Percentiles rank a stretch among this genome's conserved stretches.
Conservation (phyloP, 2,329 filamentous ascomycete species). For the Apiospora pterosperma region DNA sequence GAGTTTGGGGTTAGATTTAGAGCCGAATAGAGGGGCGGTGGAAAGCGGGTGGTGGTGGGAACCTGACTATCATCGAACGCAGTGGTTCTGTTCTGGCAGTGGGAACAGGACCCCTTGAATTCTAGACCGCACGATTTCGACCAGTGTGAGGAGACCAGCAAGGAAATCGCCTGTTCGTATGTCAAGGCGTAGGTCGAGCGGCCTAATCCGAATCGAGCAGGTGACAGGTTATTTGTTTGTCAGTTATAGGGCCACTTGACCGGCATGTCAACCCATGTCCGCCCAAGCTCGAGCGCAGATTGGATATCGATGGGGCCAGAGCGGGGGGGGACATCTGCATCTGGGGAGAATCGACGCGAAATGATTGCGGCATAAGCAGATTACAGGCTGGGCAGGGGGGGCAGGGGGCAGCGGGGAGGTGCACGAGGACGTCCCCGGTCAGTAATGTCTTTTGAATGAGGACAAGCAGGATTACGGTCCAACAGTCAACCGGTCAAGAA, state of each 20-base stretch:
- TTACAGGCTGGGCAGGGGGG: not conserved
- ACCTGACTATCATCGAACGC: not conserved
- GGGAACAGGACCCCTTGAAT: not conserved
- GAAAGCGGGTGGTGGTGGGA: no score
- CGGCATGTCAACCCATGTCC: not conserved
- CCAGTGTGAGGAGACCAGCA: not conserved
- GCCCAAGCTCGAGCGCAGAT: not conserved
- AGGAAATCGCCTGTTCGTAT: not conserved
- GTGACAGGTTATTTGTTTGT: not conserved
- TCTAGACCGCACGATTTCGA: not conserved
- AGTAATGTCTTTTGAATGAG: not conserved
- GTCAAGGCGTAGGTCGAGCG: not conserved
- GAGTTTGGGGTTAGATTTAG: no score
- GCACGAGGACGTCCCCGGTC: not conserved
- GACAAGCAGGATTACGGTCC: not conserved
- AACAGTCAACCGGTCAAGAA: no score
- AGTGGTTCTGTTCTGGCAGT: not conserved
- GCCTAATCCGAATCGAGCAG: not conserved
- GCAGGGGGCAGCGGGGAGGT: not conserved
- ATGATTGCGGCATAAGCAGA: not conserved
- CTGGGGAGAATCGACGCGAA: not conserved
- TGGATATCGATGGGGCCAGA: not conserved
- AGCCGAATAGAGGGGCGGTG: no score
- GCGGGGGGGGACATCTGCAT: not conserved
- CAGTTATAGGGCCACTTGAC: not conserved